Evolutionary conservation across 768 basidiomycete genomes (phyloP).

Genomic region (Boletus eberwhitei): DNA sequence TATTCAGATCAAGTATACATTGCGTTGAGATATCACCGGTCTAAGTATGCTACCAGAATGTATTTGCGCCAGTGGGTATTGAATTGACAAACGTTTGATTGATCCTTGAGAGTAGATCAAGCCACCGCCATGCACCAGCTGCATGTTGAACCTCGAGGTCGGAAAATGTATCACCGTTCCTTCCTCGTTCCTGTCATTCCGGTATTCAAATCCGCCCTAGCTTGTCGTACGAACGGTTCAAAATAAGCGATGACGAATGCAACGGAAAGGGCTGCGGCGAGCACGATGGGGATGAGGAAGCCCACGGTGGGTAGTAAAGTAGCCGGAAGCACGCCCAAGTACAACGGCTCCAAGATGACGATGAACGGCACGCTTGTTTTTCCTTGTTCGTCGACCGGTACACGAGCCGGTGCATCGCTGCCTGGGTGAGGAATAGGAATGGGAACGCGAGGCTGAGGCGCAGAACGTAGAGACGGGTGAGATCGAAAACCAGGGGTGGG

Average conservation of each 20-base stretch:
- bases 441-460: not conserved
- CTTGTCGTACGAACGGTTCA: constrained; percentile 22
- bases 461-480: constrained; percentile 1
- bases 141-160: constrained; percentile 22
- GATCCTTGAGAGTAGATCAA: constrained; percentile 4
- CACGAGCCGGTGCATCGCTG: constrained; percentile 2
- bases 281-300: constrained; percentile 29
- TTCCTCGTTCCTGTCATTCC: constrained; percentile 8
- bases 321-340: constrained; percentile 56
- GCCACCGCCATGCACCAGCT: constrained; percentile 21
- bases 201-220: constrained; percentile 20
- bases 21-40: not conserved
- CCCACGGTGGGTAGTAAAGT: constrained; percentile 40
- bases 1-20: not conserved
- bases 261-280: constrained; percentile 19
- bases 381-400: not conserved
- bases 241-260: constrained; percentile 20
- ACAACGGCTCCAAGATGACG: constrained; percentile 56
- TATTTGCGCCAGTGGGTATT: not conserved
- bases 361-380: constrained; percentile 41
- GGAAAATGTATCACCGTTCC: constrained; percentile 15
- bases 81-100: constrained; percentile 5
- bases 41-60: not conserved
- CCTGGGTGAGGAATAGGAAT: not conserved
- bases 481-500: constrained; percentile 34